Base-by-base conservation (phyloP, 2,329 filamentous ascomycete genomes). In the Ophiostoma tasmaniense region DNA sequence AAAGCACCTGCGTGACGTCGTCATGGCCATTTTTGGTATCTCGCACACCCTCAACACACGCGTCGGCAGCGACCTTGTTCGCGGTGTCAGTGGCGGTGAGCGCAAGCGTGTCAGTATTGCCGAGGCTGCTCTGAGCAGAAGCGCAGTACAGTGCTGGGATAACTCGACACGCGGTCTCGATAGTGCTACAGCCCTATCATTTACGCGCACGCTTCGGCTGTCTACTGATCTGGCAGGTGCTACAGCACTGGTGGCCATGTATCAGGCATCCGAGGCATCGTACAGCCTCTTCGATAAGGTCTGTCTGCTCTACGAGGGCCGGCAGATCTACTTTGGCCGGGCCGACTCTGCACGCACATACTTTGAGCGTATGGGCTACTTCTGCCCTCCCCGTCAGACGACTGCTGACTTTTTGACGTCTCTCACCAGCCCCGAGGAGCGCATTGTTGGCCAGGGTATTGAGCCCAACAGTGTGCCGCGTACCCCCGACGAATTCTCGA, bases 321-420 rank as follows among this genome's bases (percentile, higher is more conserved):
- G 85, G 4, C 86, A 88, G 78, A 84, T 90, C 68, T 91, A 85
- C 78, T 86, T 87, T 75, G 89, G 89, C 0, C 85, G 84, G 2
- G 82, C 84, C 3, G 78, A 80, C n/a, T 81, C 85, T 62, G 89
- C 89, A 2, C 84, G 82, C 69, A 80, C 85, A 69, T 91, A 90
- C 76, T 91, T 92, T 75, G 81, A 87, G 70, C 81, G 87, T 66
- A 80, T 91, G 20, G 89, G 90, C 0, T 93, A 90, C 74, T 79
- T 85, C 30, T 90, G 80, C 14, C 81, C 80, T 0, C 78, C 80
- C 0, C 76, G 81, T 13, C 81, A 89, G 75, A 93, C 90, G 0
- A 93, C 90, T 0, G 87, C 90, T 1, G 91, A 93, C 76, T 93
- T 93, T 78, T 78, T 93, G 62, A 93, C 90, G 0, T 88, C 89